phyloP scores from a whole-genome alignment of 352 stramenopile genomes.

The Globisporangium middletonii region DNA sequence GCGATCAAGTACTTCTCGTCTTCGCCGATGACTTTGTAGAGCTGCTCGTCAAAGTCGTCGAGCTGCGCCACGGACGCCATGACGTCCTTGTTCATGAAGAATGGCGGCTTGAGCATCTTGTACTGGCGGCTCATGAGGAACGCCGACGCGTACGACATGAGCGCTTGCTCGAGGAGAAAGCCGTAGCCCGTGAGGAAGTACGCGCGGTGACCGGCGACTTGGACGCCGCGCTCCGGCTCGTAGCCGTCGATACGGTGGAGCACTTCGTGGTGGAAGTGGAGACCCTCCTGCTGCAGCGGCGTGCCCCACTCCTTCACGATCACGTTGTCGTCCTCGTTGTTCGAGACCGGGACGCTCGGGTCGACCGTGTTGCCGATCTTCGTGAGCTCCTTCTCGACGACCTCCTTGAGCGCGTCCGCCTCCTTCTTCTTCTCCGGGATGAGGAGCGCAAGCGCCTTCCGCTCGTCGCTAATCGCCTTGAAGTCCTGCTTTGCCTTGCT shows the following conservation, averaged over 20 bases:
- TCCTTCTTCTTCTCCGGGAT: constrained; percentile 78
- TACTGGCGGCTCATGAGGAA: constrained; percentile 96
- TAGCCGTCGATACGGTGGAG: constrained; percentile 99
- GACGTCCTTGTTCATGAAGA: constrained; percentile 99
- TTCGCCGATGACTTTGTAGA: constrained; percentile 98
- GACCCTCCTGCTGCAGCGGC: constrained; percentile 63
- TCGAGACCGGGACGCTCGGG: constrained; percentile 92
- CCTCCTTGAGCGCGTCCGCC: constrained; percentile 64
- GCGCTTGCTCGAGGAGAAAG: constrained; percentile 98
- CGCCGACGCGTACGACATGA: constrained; percentile 98
- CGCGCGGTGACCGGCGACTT: constrained; percentile 95
- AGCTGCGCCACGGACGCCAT: constrained; percentile 99
- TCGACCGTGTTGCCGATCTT: constrained; percentile 98
- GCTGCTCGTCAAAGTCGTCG: constrained; percentile 99
- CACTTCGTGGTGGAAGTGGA: constrained; percentile 94
- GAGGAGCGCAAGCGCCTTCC: constrained; percentile 62
- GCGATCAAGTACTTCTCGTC: constrained; percentile 99
- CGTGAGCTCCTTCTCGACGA: constrained; percentile 69
- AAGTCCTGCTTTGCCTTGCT: constrained; percentile 88
- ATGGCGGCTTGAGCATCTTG: constrained; percentile 98
- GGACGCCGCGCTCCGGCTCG: constrained; percentile 94
- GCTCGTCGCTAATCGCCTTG: constrained; percentile 71
- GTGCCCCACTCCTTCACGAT: constrained; percentile 86
- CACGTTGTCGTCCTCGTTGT: constrained; percentile 96
- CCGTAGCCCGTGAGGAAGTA: constrained; percentile 99